Conservation (phyloP, 2,329 filamentous ascomycete species). For the Cordyceps fumosorosea region DNA sequence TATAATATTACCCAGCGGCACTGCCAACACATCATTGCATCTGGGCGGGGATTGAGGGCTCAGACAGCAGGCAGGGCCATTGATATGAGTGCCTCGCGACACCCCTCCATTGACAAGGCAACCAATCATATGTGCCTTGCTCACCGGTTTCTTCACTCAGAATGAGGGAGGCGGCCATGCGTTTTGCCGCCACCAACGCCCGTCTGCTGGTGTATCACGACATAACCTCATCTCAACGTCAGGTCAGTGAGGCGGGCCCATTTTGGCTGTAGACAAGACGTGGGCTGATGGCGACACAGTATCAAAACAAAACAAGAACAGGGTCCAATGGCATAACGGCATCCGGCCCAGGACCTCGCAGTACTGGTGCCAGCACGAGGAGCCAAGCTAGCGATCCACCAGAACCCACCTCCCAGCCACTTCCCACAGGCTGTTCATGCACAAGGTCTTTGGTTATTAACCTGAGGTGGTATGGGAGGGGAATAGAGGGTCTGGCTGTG, state of each 20-base stretch:
- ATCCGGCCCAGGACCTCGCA: background rate
- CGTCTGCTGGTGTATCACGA: slow-evolving; percentile 4
- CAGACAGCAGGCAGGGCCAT: slow-evolving; percentile 3
- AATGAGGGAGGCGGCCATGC: background rate
- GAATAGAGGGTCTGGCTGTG: background rate
- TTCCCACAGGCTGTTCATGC: slow-evolving; percentile 11
- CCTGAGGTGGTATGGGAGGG: background rate
- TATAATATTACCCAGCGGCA: slow-evolving; percentile 8
- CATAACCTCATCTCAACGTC: slow-evolving; percentile 6
- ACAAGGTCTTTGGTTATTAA: slow-evolving; percentile 8
- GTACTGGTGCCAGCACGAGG: slow-evolving; percentile 1
- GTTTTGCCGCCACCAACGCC: slow-evolving; percentile 1
- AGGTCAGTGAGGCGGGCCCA: background rate
- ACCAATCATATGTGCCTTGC: slow-evolving; percentile 9
- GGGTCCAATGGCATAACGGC: slow-evolving; percentile 4
- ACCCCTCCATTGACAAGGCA: slow-evolving; percentile 10
- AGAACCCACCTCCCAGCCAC: slow-evolving; percentile 13
- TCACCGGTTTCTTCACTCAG: slow-evolving; percentile 12
- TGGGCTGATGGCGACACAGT: background rate
- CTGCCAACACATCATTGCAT: slow-evolving; percentile 16
- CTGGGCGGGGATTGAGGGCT: slow-evolving; percentile 11
- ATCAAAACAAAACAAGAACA: slow-evolving; percentile 10
- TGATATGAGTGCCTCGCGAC: background rate
- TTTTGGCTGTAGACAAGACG: background rate
- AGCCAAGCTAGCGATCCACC: slow-evolving; percentile 10